A percentile compares a stretch with the other conserved stretches of the same genome.
Conservation (phyloP, 1,139 yeast species). For the Blastobotrys serpentis region DNA sequence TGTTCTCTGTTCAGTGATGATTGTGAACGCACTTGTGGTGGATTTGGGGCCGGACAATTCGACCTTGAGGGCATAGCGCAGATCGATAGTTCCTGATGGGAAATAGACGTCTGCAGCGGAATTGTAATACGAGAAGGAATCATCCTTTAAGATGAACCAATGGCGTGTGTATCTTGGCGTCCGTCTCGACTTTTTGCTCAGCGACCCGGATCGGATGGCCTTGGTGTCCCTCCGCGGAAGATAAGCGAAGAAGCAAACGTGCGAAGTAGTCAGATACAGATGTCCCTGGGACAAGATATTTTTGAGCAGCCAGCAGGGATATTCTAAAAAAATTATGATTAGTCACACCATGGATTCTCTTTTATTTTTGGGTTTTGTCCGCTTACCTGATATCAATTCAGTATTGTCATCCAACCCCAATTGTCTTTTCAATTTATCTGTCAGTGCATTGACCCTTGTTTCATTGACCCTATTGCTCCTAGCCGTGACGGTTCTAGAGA, state of each 20-base stretch:
- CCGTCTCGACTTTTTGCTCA: conserved; percentile 37
- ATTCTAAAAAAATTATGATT: conserved; percentile 43
- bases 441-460: conserved; percentile 28
- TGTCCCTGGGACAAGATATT: conserved; percentile 88
- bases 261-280: conserved; percentile 63
- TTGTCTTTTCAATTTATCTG: conserved; percentile 30
- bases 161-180: conserved; percentile 43
- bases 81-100: conserved; percentile 73
- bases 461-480: conserved; percentile 16
- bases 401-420: conserved; percentile 32
- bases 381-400: conserved; percentile 30
- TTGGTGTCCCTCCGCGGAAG: conserved; percentile 54
- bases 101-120: conserved; percentile 78
- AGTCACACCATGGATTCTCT: too few relatives aligned
- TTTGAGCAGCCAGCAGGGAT: conserved; percentile 74
- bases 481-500: not conserved
- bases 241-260: conserved; percentile 74
- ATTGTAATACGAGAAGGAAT: conserved; percentile 65
- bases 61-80: conserved; percentile 61
- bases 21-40: conserved; percentile 30
- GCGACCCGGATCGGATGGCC: conserved; percentile 47
- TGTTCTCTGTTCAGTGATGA: conserved; percentile 54
- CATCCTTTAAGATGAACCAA: conserved; percentile 78
- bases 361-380: too few relatives aligned
- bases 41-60: conserved; percentile 45